A percentile compares a stretch with the other conserved stretches of the same genome.
phyloP scores from a whole-genome alignment of 192 early-diverging fungal species.

The Dissophora globulifera region DNA sequence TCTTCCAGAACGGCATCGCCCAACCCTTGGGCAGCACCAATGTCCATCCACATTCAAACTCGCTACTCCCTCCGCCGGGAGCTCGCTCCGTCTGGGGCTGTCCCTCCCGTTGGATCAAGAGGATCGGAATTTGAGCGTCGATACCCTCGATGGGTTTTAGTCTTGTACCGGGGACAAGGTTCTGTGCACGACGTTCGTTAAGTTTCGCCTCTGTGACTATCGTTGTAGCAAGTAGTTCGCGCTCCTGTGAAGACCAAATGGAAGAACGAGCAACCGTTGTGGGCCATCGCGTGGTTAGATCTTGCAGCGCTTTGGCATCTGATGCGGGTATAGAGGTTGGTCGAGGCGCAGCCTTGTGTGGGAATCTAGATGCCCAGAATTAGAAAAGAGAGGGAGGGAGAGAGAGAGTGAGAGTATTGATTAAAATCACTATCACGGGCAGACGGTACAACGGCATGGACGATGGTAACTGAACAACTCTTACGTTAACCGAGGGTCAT shows the following conservation, averaged over 20 bases:
- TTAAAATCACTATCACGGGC: not conserved
- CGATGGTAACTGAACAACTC: not conserved
- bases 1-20: slow-evolving; percentile 90
- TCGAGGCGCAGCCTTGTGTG: slow-evolving; percentile 59
- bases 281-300: slow-evolving; percentile 70
- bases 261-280: slow-evolving; percentile 53
- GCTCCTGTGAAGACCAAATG: slow-evolving; percentile 68
- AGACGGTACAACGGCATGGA: not conserved
- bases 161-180: slow-evolving; percentile 79
- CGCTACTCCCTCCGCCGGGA: slow-evolving; percentile 51
- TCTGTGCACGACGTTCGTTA: slow-evolving; percentile 57
- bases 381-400: too few relatives aligned
- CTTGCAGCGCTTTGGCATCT: slow-evolving; percentile 45
- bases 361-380: too few relatives aligned
- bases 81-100: slow-evolving; percentile 24
- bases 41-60: slow-evolving; percentile 80
- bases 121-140: slow-evolving; percentile 80
- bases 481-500: slow-evolving; percentile 87
- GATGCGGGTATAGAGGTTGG: slow-evolving; percentile 34
- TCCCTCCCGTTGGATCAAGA: slow-evolving; percentile 81
- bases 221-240: slow-evolving; percentile 50
- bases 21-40: slow-evolving; percentile 83
- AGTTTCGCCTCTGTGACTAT: slow-evolving; percentile 26
- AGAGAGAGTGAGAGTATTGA: too few relatives aligned
- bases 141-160: slow-evolving; percentile 53